phyloP scores from a whole-genome alignment of 2,329 filamentous ascomycete species.

The Diaporthe vexans region DNA sequence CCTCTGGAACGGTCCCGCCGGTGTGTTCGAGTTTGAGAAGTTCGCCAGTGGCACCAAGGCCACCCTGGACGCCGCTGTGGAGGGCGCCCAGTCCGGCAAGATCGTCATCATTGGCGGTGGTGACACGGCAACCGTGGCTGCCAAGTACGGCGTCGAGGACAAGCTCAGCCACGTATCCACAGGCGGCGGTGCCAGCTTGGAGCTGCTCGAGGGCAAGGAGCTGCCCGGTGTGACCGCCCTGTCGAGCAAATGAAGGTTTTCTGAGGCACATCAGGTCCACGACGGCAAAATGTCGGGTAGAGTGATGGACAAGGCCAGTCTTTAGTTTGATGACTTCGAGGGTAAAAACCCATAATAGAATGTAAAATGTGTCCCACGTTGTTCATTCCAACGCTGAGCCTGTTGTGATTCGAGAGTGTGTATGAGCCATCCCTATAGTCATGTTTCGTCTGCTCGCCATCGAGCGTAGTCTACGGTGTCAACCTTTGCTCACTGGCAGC shows the following conservation, averaged over 20 bases:
- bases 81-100: slow-evolving; percentile 84
- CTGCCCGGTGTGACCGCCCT: slow-evolving; percentile 93
- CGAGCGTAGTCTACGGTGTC: slow-evolving; percentile 34
- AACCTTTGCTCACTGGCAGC: background rate
- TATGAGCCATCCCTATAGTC: background rate
- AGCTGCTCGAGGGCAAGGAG: slow-evolving; percentile 98
- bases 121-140: slow-evolving; percentile 97
- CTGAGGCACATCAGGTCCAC: slow-evolving; percentile 41
- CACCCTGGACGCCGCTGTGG: slow-evolving; percentile 89
- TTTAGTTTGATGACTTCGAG: slow-evolving; percentile 47
- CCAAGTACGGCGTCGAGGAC: slow-evolving; percentile 95
- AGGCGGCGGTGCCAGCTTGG: slow-evolving; percentile 93
- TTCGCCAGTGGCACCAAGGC: slow-evolving; percentile 94
- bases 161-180: slow-evolving; percentile 99
- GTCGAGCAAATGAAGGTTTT: slow-evolving; percentile 76
- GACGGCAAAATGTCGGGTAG: slow-evolving; percentile 49
- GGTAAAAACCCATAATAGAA: slow-evolving; percentile 34
- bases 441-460: slow-evolving; percentile 23
- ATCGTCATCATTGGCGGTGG: slow-evolving; percentile 99
- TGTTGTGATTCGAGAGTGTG: background rate
- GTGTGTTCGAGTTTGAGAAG: slow-evolving; percentile 97
- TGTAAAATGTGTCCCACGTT: slow-evolving; percentile 30
- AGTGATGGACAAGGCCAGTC: slow-evolving; percentile 51
- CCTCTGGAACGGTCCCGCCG: slow-evolving; percentile 97
- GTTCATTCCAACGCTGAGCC: slow-evolving; percentile 3